Percentiles rank a stretch among this genome's conserved stretches.
Evolutionary conservation across 2,329 filamentous ascomycete species (phyloP).

Genomic region (Scedosporium boydii): DNA sequence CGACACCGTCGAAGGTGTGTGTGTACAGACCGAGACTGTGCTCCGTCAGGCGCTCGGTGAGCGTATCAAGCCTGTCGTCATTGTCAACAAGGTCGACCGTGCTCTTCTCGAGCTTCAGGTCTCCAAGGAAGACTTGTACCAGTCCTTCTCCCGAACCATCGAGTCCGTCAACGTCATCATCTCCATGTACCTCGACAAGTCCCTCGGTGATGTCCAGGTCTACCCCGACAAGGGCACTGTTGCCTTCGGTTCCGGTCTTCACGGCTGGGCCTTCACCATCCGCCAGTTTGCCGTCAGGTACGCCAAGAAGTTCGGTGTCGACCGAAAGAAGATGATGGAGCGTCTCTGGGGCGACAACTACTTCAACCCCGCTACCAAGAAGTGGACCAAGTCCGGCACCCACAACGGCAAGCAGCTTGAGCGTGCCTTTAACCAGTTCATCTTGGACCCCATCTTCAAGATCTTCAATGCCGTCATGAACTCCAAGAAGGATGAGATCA

Average conservation of each 20-base stretch:
- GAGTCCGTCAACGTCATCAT: conserved; percentile 99
- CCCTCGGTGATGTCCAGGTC: conserved; percentile 95
- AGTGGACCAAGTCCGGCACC: conserved; percentile 87
- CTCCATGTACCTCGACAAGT: conserved; percentile 96
- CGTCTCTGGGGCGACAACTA: conserved; percentile 99
- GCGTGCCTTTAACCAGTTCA: conserved; percentile 99
- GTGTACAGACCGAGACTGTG: conserved; percentile 99
- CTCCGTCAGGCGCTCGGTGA: conserved; percentile 97
- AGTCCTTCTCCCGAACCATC: conserved; percentile 98
- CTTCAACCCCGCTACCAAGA: conserved; percentile 99
- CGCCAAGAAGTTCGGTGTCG: conserved; percentile 99
- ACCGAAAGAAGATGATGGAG: conserved; percentile 99
- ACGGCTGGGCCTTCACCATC: conserved; percentile 99
- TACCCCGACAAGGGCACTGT: conserved; percentile 97
- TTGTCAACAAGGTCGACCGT: conserved; percentile 99
- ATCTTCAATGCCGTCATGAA: conserved; percentile 96
- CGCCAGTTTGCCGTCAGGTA: conserved; percentile 94
- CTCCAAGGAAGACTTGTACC: conserved; percentile 97
- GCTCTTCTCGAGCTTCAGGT: conserved; percentile 98
- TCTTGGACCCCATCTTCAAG: conserved; percentile 99
- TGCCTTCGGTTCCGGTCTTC: conserved; percentile 98
- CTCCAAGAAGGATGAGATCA: conserved; percentile 93
- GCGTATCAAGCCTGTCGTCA: conserved; percentile 98
- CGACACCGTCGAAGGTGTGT: conserved; percentile 99
- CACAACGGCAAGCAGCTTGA: conserved; percentile 83